Evolutionary conservation across 2,329 filamentous ascomycete genomes (phyloP).

Genomic region (Ilyonectria mors-panacis): DNA sequence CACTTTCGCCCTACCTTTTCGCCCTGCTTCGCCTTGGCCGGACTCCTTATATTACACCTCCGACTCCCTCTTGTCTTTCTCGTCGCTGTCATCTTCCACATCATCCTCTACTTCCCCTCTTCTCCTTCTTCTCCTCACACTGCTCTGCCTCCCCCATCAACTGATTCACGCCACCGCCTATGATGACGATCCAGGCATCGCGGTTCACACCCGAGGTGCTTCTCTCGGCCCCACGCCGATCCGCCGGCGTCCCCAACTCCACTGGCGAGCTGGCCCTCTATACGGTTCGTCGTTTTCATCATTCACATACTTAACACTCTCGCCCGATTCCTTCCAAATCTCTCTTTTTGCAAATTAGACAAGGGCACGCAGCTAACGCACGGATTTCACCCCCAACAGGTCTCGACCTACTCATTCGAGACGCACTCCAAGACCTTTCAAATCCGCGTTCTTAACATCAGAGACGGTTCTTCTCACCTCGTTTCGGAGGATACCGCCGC

Average conservation of each 20-base stretch:
- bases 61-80: conserved; percentile 1
- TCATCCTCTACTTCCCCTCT: background rate
- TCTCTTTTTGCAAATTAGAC: no score
- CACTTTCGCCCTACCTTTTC: background rate
- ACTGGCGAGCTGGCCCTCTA: conserved; percentile 76
- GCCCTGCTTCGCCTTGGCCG: background rate
- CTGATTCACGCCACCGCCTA: conserved; percentile 32
- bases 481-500: conserved; percentile 76
- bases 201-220: conserved; percentile 85
- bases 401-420: conserved; percentile 85
- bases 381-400: conserved; percentile 49
- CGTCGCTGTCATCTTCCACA: background rate
- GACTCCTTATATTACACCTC: background rate
- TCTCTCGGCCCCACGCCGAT: conserved; percentile 81
- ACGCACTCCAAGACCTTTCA: conserved; percentile 78
- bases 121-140: background rate
- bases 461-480: conserved; percentile 74
- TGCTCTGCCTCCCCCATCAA: background rate
- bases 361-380: background rate
- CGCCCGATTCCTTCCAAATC: no score
- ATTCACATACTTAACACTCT: conserved; percentile 33
- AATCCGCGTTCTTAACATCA: conserved; percentile 79
- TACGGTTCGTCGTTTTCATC: conserved; percentile 62
- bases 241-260: conserved; percentile 77
- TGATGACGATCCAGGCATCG: conserved; percentile 79